phyloP scores from a whole-genome alignment of 768 basidiomycete species.

The Epithele typhae region DNA sequence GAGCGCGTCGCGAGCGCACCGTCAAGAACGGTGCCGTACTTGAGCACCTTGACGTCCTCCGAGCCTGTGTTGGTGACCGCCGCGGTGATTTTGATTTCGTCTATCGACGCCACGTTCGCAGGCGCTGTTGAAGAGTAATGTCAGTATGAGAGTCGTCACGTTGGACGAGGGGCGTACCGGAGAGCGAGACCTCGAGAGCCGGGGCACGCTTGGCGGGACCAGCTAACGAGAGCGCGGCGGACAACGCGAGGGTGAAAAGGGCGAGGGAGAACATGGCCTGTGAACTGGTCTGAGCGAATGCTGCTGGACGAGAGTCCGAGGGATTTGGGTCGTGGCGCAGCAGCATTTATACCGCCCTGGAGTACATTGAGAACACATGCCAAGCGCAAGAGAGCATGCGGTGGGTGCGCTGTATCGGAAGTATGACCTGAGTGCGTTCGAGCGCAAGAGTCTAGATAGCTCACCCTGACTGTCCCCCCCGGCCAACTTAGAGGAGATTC shows the following conservation, averaged over 20 bases:
- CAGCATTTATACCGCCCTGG: too few relatives aligned
- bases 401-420: too few relatives aligned
- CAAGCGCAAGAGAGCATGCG: too few relatives aligned
- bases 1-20: constrained; percentile 37
- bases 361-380: too few relatives aligned
- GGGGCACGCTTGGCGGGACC: constrained; percentile 10
- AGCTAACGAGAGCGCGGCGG: constrained; percentile 11
- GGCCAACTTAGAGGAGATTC: too few relatives aligned
- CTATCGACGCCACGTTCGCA: constrained; percentile 30
- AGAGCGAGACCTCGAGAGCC: constrained; percentile 12
- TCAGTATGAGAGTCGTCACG: too few relatives aligned
- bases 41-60: constrained; percentile 38
- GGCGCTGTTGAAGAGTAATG: constrained; percentile 22
- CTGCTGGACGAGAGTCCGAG: constrained; percentile 3
- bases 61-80: constrained; percentile 37
- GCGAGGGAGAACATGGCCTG: constrained; percentile 7
- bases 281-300: not conserved
- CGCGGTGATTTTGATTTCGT: constrained; percentile 37
- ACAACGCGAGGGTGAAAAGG: constrained; percentile 7
- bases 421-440: too few relatives aligned
- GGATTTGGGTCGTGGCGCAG: too few relatives aligned
- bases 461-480: too few relatives aligned
- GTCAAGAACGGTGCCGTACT: constrained; percentile 43
- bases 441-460: too few relatives aligned
- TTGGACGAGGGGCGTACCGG: constrained; percentile 1